Evolutionary conservation across 73 alveolate genomes (phyloP).

Genomic region (Uronychia setigera): DNA sequence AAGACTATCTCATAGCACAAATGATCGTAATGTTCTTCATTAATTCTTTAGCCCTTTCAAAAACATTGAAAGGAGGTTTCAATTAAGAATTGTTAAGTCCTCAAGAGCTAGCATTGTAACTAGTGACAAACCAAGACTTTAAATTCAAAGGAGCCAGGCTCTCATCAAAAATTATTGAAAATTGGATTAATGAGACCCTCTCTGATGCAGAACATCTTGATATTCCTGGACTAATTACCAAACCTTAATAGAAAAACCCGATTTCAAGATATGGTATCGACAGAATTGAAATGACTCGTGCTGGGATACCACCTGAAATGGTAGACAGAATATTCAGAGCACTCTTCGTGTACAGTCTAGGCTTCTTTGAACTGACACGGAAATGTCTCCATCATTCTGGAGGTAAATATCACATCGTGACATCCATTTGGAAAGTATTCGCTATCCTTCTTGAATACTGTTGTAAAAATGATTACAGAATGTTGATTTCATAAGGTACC

Average conservation of each 20-base stretch:
- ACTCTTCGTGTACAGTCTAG: conserved; percentile 70
- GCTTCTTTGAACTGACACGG: conserved; percentile 61
- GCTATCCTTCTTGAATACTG: conserved; percentile 55
- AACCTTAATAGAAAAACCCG: conserved; percentile 53
- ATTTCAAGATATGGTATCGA: conserved; percentile 52
- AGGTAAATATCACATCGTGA: conserved; percentile 34
- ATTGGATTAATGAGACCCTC: conserved; percentile 74
- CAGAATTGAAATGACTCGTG: conserved; percentile 54
- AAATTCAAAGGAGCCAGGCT: background rate
- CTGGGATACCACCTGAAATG: conserved; percentile 64
- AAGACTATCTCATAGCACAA: background rate
- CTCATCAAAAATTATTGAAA: conserved; percentile 53
- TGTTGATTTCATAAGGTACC: conserved; percentile 42
- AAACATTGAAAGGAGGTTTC: background rate
- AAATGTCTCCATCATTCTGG: conserved; percentile 49
- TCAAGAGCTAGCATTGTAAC: background rate
- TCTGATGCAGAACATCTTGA: conserved; percentile 72
- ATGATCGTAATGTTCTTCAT: background rate
- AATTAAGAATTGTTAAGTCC: background rate
- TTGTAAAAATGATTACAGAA: conserved; percentile 48
- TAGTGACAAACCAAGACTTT: background rate
- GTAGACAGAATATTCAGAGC: conserved; percentile 63
- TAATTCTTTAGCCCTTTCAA: background rate
- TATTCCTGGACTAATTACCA: conserved; percentile 57
- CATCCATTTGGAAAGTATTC: conserved; percentile 62